Percentiles rank a stretch among this genome's conserved stretches.
These are phyloP conservation scores for Nephelium lappaceum DNA, from an alignment of 345 rosid species.

Conservation along the genomic window DNA sequence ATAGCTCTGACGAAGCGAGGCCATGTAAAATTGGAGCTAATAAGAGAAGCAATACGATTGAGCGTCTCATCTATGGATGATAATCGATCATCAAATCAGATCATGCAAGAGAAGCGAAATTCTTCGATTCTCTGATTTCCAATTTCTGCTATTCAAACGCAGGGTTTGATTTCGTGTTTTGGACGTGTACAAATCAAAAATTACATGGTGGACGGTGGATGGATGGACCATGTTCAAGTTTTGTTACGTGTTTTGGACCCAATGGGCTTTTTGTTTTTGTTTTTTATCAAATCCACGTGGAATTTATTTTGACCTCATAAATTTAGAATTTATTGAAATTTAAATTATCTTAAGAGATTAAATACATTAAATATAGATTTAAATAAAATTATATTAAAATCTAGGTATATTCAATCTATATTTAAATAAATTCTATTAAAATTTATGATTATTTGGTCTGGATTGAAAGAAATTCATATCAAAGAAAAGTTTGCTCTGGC, in stretches of 20 bases:
- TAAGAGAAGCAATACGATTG: slow-evolving; percentile 36
- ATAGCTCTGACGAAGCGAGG: slow-evolving; percentile 39
- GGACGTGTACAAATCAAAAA: neutral
- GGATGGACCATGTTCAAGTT: neutral
- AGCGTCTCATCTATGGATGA: slow-evolving; percentile 47
- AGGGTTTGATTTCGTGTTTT: neutral
- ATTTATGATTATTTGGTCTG: too few relatives aligned
- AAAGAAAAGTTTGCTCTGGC: too few relatives aligned
- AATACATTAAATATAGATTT: too few relatives aligned
- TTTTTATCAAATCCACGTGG: too few relatives aligned
- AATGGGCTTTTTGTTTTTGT: neutral
- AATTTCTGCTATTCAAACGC: neutral
- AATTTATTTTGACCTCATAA: too few relatives aligned
- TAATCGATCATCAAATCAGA: neutral
- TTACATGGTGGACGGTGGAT: neutral
- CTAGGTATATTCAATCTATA: too few relatives aligned
- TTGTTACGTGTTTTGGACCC: neutral
- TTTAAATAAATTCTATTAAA: too few relatives aligned
- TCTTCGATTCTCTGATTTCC: neutral
- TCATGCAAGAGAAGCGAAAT: neutral
- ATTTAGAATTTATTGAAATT: too few relatives aligned
- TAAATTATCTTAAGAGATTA: too few relatives aligned
- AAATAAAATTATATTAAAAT: too few relatives aligned
- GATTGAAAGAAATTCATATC: too few relatives aligned
- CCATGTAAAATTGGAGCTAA: slow-evolving; percentile 37